Percentiles rank a stretch among this genome's conserved stretches.
Evolutionary conservation across 176 grass and related monocot species (phyloP).

Genomic region (Paspalum vaginatum): DNA sequence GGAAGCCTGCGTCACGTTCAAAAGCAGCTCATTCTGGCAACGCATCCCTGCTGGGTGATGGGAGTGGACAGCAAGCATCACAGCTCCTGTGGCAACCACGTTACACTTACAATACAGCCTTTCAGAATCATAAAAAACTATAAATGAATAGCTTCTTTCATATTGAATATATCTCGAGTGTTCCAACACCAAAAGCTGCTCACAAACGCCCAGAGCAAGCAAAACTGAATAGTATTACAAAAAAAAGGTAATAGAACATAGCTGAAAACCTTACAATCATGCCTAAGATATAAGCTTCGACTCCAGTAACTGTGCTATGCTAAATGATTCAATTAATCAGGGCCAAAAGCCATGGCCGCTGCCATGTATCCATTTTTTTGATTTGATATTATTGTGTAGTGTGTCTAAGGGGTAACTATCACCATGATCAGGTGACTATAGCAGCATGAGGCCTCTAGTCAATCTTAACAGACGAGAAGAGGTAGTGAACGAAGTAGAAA

Average conservation of each 20-base stretch:
- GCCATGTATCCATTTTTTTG: constrained; percentile 37
- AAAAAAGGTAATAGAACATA: constrained; percentile 38
- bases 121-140: background rate
- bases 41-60: too few species aligned
- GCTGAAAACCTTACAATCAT: constrained; percentile 41
- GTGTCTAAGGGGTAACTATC: constrained; percentile 51
- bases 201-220: constrained; percentile 43
- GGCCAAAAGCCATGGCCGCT: constrained; percentile 39
- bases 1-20: too few species aligned
- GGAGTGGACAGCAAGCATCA: background rate
- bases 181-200: constrained; percentile 40
- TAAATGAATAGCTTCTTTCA: constrained; percentile 37
- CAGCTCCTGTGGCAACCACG: constrained; percentile 10
- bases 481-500: constrained; percentile 90
- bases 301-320: constrained; percentile 37
- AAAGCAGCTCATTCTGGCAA: too few species aligned
- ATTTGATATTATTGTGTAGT: constrained; percentile 51
- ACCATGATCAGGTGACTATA: constrained; percentile 46
- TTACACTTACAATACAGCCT: background rate
- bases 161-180: constrained; percentile 40
- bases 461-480: constrained; percentile 92
- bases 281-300: constrained; percentile 40
- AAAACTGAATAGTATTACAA: constrained; percentile 52
- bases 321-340: constrained; percentile 45
- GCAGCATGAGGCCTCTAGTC: constrained; percentile 56